Evolutionary conservation across 768 basidiomycete species (phyloP).

Genomic region (Daedaleopsis sinensis): DNA sequence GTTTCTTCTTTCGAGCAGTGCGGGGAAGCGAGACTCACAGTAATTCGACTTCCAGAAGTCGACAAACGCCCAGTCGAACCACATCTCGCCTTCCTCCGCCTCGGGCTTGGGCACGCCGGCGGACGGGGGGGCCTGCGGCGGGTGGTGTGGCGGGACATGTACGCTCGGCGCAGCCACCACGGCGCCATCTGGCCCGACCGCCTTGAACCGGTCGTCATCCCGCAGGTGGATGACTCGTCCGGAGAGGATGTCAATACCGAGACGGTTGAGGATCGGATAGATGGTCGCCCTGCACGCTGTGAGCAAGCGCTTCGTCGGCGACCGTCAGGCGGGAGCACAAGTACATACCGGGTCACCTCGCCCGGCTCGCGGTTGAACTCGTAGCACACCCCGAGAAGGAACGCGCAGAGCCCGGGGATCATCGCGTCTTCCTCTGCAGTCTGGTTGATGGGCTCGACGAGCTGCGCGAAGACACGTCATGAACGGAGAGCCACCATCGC

Average conservation of each 20-base stretch:
- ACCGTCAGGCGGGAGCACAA: neutral
- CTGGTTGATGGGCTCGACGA: conserved; percentile 95
- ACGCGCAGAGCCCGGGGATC: conserved; percentile 88
- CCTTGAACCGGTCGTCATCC: conserved; percentile 93
- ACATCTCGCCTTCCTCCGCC: conserved; percentile 74
- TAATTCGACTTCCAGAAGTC: conserved; percentile 99
- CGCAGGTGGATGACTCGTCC: conserved; percentile 85
- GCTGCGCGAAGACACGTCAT: conserved; percentile 44
- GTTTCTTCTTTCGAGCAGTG: no score
- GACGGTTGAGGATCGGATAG: conserved; percentile 85
- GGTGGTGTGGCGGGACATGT: conserved; percentile 7
- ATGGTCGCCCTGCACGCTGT: conserved; percentile 66
- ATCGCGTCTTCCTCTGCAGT: conserved; percentile 82
- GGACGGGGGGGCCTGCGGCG: conserved; percentile 34
- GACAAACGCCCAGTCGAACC: conserved; percentile 98
- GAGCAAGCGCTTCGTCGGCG: no score
- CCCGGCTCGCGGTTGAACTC: conserved; percentile 96
- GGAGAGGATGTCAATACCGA: conserved; percentile 87
- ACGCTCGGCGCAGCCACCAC: conserved; percentile 58
- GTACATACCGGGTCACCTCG: conserved; percentile 84
- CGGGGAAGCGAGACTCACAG: conserved; percentile 53
- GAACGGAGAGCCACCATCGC: neutral
- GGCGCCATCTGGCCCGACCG: conserved; percentile 82
- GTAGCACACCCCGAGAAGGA: conserved; percentile 92
- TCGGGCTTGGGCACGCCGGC: conserved; percentile 39